Evolutionary conservation across 169 alveolate species (phyloP).

Genomic region (Perkinsus olseni): DNA sequence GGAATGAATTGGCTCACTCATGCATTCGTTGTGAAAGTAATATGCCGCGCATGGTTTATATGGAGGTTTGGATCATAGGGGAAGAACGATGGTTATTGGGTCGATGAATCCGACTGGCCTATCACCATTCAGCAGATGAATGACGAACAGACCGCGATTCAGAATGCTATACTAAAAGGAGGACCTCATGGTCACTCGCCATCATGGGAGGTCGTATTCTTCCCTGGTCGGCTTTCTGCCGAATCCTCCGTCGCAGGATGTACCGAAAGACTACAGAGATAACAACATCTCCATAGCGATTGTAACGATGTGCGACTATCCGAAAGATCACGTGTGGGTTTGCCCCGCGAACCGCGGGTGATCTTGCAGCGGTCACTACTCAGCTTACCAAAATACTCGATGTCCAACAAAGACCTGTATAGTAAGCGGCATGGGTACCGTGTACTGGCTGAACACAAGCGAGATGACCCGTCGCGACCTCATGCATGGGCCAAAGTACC

Average conservation of each 20-base stretch:
- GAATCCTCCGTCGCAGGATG: background rate
- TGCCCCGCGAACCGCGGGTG: background rate
- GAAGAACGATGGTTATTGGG: background rate
- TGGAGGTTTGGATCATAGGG: background rate
- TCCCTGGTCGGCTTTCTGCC: background rate
- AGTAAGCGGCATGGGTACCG: background rate
- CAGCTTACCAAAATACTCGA: background rate
- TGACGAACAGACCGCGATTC: background rate
- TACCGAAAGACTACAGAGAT: background rate
- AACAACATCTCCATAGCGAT: background rate
- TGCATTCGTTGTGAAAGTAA: background rate
- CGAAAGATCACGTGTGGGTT: background rate
- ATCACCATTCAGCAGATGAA: conserved; percentile 10
- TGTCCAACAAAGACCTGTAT: background rate
- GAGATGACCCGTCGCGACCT: background rate
- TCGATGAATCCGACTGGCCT: conserved; percentile 5
- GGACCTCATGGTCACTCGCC: background rate
- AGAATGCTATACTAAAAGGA: background rate
- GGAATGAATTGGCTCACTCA: conserved; percentile 10
- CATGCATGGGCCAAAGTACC: conserved; percentile 9
- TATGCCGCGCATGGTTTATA: background rate
- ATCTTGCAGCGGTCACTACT: too few species aligned
- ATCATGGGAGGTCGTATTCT: background rate
- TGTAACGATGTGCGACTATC: conserved; percentile 1
- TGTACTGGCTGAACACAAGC: background rate